Evolutionary conservation across 1,284 basidiomycete genomes (phyloP), one percentile per base, ranked within the genome.

Genomic region (Blastosporella zonata): DNA sequence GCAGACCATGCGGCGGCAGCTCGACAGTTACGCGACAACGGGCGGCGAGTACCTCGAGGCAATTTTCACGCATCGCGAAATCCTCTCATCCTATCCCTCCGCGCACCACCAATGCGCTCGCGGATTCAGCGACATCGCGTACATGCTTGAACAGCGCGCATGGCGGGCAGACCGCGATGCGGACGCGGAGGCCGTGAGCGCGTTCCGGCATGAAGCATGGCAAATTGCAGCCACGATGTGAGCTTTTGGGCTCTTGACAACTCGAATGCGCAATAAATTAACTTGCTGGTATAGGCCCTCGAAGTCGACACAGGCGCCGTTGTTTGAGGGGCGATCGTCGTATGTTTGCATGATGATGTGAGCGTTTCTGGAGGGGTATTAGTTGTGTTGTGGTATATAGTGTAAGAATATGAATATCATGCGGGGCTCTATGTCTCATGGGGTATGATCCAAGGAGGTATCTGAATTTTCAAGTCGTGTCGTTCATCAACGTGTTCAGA

Each of bases 41-140:
- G 73, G 74, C 67, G 85, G 84, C 56, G 84, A 77, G 52, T 88
- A 87, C 61, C 76, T 88, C 65, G 86, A 88, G 59, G 72, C 77
- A 43, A 81, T 88, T 56, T 85, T 87, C 66, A 80, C 79, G 1
- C 86, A 88, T 67, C 83, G 86, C 60, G 79, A 83, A 62, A 76
- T 83, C 33, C 71, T 83, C 53, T 68, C 66, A 53, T 75, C 81
- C 7, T 81, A 70, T 59, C 86, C 84, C 22, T 67, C 68, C 43
- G 80, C 69, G 6, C 85, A 88, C 67, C 65, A 56, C 49, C 73
- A 75, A 22, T 88, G 86, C 67, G 77, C 82, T 39, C 66, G 71
- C 47, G 81, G 70, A 20, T 79, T 85, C 64, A 77, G 67, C 65
- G 81, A 81, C 62, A 68, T 88, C 50, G 86, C 86, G 9, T 71